Evolutionary conservation across 768 basidiomycete species (phyloP).

Genomic region (Exsudoporus frostii): DNA sequence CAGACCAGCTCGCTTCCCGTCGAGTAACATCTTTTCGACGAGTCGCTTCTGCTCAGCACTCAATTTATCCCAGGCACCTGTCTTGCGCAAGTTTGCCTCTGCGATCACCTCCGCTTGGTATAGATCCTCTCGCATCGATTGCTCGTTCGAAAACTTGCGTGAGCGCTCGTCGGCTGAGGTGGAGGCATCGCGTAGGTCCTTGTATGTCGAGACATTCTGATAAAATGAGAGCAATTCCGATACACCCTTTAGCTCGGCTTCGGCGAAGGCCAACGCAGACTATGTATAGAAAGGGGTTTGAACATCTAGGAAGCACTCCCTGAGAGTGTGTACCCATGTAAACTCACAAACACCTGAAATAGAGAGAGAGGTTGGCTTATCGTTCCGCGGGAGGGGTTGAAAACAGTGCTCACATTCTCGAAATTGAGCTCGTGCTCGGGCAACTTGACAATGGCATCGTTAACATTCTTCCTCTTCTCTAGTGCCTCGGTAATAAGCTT

Average conservation of each 20-base stretch:
- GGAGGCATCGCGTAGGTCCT: slow-evolving; percentile 75
- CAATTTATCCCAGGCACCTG: slow-evolving; percentile 59
- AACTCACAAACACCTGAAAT: slow-evolving; percentile 69
- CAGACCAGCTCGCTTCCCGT: slow-evolving; percentile 75
- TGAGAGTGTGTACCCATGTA: not conserved
- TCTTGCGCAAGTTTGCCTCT: slow-evolving; percentile 60
- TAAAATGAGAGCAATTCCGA: slow-evolving; percentile 70
- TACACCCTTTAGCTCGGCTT: slow-evolving; percentile 48
- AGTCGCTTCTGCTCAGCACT: slow-evolving; percentile 70
- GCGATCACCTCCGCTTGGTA: slow-evolving; percentile 68
- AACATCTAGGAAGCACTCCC: slow-evolving; percentile 9
- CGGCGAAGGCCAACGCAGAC: slow-evolving; percentile 58
- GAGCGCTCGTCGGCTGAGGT: slow-evolving; percentile 65
- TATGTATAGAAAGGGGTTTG: slow-evolving; percentile 27
- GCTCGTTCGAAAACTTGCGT: slow-evolving; percentile 68
- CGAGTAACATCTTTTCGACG: slow-evolving; percentile 73
- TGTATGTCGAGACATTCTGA: slow-evolving; percentile 71
- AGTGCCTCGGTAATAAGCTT: slow-evolving; percentile 57
- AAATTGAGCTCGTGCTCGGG: slow-evolving; percentile 58
- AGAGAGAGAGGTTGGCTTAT: not conserved
- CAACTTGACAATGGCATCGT: slow-evolving; percentile 60
- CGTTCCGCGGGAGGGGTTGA: not conserved
- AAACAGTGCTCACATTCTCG: slow-evolving; percentile 49
- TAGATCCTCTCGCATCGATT: slow-evolving; percentile 77
- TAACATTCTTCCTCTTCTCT: slow-evolving; percentile 48